Evolutionary conservation across 2,329 filamentous ascomycete genomes (phyloP), one percentile per base, ranked within the genome.

Genomic region (Neonectria sp.): DNA sequence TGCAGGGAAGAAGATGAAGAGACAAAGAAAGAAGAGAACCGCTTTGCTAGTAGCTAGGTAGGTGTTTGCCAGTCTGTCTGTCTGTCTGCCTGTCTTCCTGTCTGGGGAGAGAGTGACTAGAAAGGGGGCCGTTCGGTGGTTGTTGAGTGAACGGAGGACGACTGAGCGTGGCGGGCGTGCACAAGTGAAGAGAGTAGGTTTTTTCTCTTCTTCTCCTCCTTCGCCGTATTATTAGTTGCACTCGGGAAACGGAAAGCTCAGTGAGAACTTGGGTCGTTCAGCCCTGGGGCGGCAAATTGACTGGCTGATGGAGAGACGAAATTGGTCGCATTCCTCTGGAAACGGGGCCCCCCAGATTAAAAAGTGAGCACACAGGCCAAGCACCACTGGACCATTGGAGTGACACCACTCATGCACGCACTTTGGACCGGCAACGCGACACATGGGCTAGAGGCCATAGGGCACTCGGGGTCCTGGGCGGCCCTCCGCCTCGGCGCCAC

Each of bases 321-420:
- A 73, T 73, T 71, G 68, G 66, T 63, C 46, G 63, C 69, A 75
- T 75, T 76, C 72, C 73, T 76, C 71, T 73, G 69, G 72, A 73
- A 73, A 75, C 73, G 56, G 59, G 45, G 37, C 57, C 58, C 55
- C 49, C 55, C 49, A 65, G 62, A 60, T 59, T 60, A 65, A 55
- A 29, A 65, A 55, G 33, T 55, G 45, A 58, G 61, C 53, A 63
- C 61, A 63, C 46, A 52, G 31, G 53, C 45, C 24, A 55, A 45
- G 55, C 43, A 37, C 29, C 37, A 45, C 40, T 45, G n/a, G n/a
- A 48, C 61, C 46, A 61, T 21, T 29, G 29, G 17, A 59, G 43
- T 67, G 33, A 67, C 48, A 68, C 51, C 55, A 75, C 71, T 73
- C 71, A 75, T 75, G 73, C 73, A 75, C 67, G 73, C 73, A 75